These are phyloP conservation scores for Arthrobotrys iridis DNA, from an alignment of 2,329 filamentous ascomycete species.

Conservation along the genomic window DNA sequence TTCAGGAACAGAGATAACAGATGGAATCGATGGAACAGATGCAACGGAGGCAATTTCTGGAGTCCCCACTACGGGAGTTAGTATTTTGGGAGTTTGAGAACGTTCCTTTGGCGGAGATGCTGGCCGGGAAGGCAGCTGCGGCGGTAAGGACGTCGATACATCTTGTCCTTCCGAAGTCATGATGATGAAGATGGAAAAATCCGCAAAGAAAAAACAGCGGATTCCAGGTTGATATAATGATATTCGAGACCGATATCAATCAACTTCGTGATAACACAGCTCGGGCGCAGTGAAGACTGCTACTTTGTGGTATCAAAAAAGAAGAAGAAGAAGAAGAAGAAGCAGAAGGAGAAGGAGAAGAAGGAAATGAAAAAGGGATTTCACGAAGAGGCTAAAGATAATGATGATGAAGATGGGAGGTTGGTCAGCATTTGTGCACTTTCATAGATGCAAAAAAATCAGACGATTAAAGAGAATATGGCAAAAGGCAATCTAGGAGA, in stretches of 20 bases:
- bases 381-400: conserved; percentile 7
- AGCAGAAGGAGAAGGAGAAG: background rate
- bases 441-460: background rate
- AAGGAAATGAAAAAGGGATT: background rate
- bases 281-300: background rate
- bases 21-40: conserved; percentile 1
- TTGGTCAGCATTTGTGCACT: background rate
- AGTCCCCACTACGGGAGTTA: conserved; percentile 34
- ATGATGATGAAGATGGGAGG: background rate
- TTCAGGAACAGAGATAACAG: conserved; percentile 11
- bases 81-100: conserved; percentile 48
- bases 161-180: conserved; percentile 50
- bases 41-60: conserved; percentile 31
- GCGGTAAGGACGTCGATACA: conserved; percentile 17
- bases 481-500: background rate
- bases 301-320: background rate
- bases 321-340: background rate
- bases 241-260: conserved; percentile 5
- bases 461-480: background rate
- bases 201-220: background rate
- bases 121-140: conserved; percentile 38
- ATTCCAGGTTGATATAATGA: background rate
- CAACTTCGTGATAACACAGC: background rate
- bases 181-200: background rate
- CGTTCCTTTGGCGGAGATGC: conserved; percentile 48